phyloP scores from a whole-genome alignment of 257 asterid genomes.

The Misopates orontium region DNA sequence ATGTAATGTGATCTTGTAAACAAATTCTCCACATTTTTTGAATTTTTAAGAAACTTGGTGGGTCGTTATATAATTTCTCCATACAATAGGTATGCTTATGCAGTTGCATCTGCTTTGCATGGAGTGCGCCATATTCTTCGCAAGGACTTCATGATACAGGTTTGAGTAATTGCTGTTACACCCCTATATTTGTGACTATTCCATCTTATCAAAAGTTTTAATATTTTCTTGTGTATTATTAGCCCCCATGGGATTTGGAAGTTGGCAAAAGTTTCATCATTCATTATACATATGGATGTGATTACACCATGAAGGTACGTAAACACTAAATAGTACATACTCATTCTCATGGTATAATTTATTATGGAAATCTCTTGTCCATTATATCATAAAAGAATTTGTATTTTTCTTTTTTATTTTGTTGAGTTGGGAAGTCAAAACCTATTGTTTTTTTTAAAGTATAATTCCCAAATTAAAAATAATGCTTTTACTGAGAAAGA shows the following conservation, averaged over 20 bases:
- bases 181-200: conserved; percentile 2
- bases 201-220: background rate
- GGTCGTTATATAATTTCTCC: conserved; percentile 21
- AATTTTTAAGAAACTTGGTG: conserved; percentile 6
- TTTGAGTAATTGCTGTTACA: conserved; percentile 33
- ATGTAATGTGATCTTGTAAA: conserved; percentile 57
- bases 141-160: conserved; percentile 95
- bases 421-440: background rate
- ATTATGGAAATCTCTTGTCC: too few relatives aligned
- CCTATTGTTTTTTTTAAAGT: background rate
- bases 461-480: too few relatives aligned
- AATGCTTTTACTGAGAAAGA: too few relatives aligned
- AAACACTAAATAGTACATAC: too few relatives aligned
- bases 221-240: conserved; percentile 24
- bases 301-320: conserved; percentile 95
- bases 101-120: conserved; percentile 95
- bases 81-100: conserved; percentile 79
- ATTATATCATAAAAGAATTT: conserved; percentile 3
- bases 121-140: conserved; percentile 86
- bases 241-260: conserved; percentile 96
- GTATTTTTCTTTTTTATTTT: conserved; percentile 8
- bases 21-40: conserved; percentile 13
- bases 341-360: too few relatives aligned
- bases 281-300: conserved; percentile 97
- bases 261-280: conserved; percentile 77